Conservation (phyloP, 306 rosid genomes). For the Castanea crenata region DNA sequence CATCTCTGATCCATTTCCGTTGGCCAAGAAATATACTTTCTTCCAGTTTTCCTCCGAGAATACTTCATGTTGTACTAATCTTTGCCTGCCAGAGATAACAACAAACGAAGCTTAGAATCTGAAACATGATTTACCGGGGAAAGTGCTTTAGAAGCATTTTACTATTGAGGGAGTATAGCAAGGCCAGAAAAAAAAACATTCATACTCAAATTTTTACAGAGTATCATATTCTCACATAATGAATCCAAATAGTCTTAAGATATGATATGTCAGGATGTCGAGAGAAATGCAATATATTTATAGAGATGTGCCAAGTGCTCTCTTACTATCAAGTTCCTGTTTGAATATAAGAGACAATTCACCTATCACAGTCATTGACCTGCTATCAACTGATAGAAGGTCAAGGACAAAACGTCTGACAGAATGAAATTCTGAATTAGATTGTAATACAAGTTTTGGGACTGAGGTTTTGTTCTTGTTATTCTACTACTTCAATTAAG, state of each 20-base stretch:
- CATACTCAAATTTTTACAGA: background rate
- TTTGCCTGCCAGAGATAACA: conserved; percentile 64
- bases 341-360: background rate
- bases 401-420: background rate
- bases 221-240: background rate
- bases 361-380: background rate
- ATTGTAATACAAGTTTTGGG: background rate
- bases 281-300: background rate
- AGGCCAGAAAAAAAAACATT: background rate
- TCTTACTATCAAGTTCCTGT: background rate
- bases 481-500: background rate
- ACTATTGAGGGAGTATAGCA: conserved; percentile 2
- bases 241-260: background rate
- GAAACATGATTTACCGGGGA: conserved; percentile 10
- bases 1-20: conserved; percentile 93
- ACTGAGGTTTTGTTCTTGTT: too few relatives aligned
- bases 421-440: background rate
- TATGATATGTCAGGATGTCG: background rate
- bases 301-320: background rate
- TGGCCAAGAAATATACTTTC: conserved; percentile 70
- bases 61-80: conserved; percentile 69
- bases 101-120: conserved; percentile 18
- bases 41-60: conserved; percentile 90
- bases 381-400: background rate
- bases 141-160: conserved; percentile 3